A percentile compares a stretch with the other conserved stretches of the same genome.
Conservation (phyloP, 805 yeast species). For the Vanderwaltozyma polyspora region DNA sequence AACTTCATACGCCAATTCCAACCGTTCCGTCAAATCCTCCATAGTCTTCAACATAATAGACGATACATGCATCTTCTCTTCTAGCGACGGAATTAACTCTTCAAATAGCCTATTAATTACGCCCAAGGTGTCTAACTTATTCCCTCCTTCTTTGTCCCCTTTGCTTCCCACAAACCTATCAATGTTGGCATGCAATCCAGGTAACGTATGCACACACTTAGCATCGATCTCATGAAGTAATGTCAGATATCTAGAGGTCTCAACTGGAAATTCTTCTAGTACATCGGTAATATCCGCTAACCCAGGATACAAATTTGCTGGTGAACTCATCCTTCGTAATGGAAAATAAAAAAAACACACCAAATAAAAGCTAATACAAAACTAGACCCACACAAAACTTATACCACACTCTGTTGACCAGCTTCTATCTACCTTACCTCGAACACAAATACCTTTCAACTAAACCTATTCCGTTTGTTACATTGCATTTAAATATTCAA, state of each 20-base stretch:
- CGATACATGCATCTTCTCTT: conserved; percentile 96
- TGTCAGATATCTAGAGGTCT: conserved; percentile 75
- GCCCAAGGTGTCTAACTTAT: conserved; percentile 22
- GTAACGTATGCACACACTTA: conserved; percentile 69
- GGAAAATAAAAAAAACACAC: no score
- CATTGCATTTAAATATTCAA: no score
- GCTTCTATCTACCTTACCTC: no score
- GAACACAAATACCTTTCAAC: no score
- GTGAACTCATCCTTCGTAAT: conserved; percentile 22
- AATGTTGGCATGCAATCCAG: conserved; percentile 40
- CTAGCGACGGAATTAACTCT: conserved; percentile 82
- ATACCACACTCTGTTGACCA: no score
- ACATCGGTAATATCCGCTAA: conserved; percentile 86
- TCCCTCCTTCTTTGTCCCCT: conserved; percentile 1
- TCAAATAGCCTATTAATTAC: conserved; percentile 33
- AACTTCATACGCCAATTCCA: conserved; percentile 70
- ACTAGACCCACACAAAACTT: no score
- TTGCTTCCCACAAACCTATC: conserved; percentile 12
- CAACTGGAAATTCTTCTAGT: conserved; percentile 79
- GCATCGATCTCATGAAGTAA: conserved; percentile 89
- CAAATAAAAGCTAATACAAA: no score
- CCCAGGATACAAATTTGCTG: conserved; percentile 62
- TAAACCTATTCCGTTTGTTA: no score
- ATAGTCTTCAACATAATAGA: conserved; percentile 77
- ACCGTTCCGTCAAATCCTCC: conserved; percentile 52